Evolutionary conservation across 768 basidiomycete genomes (phyloP), one percentile per base, ranked within the genome.

Genomic region (Boletus rubropictus): DNA sequence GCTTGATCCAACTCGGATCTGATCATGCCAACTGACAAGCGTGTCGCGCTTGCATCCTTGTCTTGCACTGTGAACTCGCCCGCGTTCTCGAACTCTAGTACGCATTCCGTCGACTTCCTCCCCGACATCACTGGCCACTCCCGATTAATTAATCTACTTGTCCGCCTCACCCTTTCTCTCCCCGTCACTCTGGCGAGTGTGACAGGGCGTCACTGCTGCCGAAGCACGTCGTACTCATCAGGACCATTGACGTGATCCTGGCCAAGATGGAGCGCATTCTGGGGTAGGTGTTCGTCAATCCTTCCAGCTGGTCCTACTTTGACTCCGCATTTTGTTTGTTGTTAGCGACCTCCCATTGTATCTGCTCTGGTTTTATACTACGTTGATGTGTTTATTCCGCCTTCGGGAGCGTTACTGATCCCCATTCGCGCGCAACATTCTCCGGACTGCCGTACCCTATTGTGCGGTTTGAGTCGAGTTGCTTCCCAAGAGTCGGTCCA

Each of bases 81-180:
- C 79, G 82, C 32, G 77, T 90, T n/a, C 76, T 90, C 52, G 89
- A 92, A 59, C 75, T 90, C 18, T 89, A 90, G 57, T 79, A 81
- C 53, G 78, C 80, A 6, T 83, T 93, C 50, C 79, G 83, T 21
- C 75, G 80, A 42, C 75, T 91, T 21, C 80, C 84, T 11, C 59
- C 77, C 90, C 52, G 86, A 90, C 63, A 67, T 92, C 49, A 71
- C 82, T 39, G 82, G 84, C 12, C 82, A 90, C 12, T 81, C 82
- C 3, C 79, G 87, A 9, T 71, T 91, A 29, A 84, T 84, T 7
- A 79, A 91, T 33, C 82, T 85, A 54, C 75, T 93, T 35, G 82
- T 83, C 3, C 79, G 89, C 17, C 82, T 89, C 56, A 83, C 86
- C 4, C 75, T 91, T 46, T 78, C 74, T 39, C 74, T 90, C 8